Base-by-base conservation (phyloP, 202 grass and related monocot species). In the Panicum hallii region DNA sequence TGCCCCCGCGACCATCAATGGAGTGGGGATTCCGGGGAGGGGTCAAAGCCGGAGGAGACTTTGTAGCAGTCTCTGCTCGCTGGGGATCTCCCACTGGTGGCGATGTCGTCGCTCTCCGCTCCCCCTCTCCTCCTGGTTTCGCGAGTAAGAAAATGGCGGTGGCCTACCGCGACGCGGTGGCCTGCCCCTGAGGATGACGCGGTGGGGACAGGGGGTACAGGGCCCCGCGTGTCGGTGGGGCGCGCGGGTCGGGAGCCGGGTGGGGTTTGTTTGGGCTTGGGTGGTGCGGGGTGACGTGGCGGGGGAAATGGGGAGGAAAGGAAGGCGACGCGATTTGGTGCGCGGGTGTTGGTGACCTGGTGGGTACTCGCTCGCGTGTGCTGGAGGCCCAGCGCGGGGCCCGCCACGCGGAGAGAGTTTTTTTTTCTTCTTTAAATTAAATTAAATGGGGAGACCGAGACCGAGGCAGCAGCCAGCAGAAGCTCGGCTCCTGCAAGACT, bases 1-100 rank as follows among this genome's bases (percentile, higher is more conserved):
- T 40, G 45, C 72, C 40, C 43, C 70, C 80, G 38, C 80, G 48
- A 89, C 78, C 88, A 86, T 89, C 88, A 86, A 89, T 64, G 88
- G 67, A 26, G n/a, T 19, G 44, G 45, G 32, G 44, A 67, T 85
- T 61, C 70, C 57, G 57, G 22, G 22, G 44, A n/a, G 22, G 74
- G 70, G 75, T 85, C 82, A 89, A 89, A 81, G 43, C n/a, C 4
- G 0, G 44, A 16, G 53, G 23, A 70, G 77, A 75, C 76, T 48
- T 54, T 23, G 72, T 56, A 30, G 53, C 30, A 19, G 63, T 7
- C 26, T 42, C 36, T 38, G 66, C 5, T 42, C 42, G 4, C 10
- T 12, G 67, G 53, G 65, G 10, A 70, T 15, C 42, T 9, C 19
- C 63, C 78, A 67, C 63, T 68, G 77, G 23, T 74, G 50, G 34